These are phyloP conservation scores for Mycena capillaripes DNA, from an alignment of 768 basidiomycete genomes.

Conservation along the genomic window DNA sequence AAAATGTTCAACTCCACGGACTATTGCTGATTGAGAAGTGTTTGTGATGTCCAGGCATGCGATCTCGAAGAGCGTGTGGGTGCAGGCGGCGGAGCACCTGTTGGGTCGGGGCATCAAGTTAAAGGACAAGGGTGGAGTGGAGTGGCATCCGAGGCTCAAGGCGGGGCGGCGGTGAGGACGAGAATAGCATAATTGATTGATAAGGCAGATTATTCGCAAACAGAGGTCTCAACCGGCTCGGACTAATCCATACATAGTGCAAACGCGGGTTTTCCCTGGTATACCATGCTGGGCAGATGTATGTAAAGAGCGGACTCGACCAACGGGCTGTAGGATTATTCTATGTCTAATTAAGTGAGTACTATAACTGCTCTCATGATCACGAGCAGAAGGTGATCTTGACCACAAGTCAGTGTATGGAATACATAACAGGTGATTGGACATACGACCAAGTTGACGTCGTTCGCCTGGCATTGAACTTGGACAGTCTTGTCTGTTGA, in stretches of 20 bases:
- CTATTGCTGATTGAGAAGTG: background rate
- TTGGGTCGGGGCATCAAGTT: constrained; percentile 10
- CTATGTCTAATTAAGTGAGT: too few relatives aligned
- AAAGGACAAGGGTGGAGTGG: background rate
- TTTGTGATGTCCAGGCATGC: background rate
- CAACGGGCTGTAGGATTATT: too few relatives aligned
- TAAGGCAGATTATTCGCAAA: too few relatives aligned
- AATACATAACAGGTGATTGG: background rate
- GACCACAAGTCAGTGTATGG: background rate
- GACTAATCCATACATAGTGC: too few relatives aligned
- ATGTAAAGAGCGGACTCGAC: too few relatives aligned
- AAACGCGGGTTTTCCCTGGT: too few relatives aligned
- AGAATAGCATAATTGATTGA: too few relatives aligned
- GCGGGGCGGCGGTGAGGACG: too few relatives aligned
- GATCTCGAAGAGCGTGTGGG: constrained; percentile 19
- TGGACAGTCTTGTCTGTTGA: constrained; percentile 22
- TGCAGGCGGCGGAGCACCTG: constrained; percentile 16
- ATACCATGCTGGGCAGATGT: too few relatives aligned
- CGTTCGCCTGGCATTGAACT: constrained; percentile 25
- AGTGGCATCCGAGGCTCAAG: constrained; percentile 25
- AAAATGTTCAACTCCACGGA: background rate
- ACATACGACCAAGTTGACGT: constrained; percentile 26
- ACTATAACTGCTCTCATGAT: too few relatives aligned
- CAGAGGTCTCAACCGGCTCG: too few relatives aligned
- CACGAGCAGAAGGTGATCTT: background rate